These are phyloP conservation scores for Barnettozyma salicaria DNA, from an alignment of 805 yeast species.

Conservation along the genomic window DNA sequence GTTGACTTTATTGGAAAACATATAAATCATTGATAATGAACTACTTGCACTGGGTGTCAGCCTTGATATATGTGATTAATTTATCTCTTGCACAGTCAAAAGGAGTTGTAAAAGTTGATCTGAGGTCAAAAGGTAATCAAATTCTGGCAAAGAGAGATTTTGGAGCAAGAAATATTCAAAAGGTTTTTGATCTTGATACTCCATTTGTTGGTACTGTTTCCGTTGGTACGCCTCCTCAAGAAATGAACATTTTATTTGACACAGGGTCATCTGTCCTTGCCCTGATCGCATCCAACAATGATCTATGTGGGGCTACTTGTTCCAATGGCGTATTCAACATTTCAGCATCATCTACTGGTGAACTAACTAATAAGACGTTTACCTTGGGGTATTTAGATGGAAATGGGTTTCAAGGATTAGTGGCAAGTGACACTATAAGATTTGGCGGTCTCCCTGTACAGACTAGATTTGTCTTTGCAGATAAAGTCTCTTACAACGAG, in stretches of 20 bases:
- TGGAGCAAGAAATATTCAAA: not conserved
- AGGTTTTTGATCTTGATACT: not conserved
- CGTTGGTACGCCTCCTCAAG: constrained; percentile 18
- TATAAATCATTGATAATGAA: too few species aligned
- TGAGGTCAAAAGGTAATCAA: too few species aligned
- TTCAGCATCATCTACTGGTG: constrained; percentile 6
- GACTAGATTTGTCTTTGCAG: constrained; percentile 4
- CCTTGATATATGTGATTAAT: too few species aligned
- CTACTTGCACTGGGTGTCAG: too few species aligned
- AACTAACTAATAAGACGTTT: constrained; percentile 4
- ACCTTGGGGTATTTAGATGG: constrained; percentile 12
- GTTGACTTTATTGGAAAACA: too few species aligned
- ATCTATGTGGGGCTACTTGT: constrained; percentile 5
- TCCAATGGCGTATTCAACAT: constrained; percentile 1
- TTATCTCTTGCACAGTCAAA: constrained; percentile 1
- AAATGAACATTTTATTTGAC: constrained; percentile 12
- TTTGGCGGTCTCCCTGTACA: constrained; percentile 9
- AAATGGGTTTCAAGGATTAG: constrained; percentile 3
- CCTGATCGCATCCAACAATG: constrained; percentile 3
- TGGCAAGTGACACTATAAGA: constrained; percentile 10
- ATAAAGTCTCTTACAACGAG: constrained; percentile 3
- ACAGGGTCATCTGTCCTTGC: constrained; percentile 17
- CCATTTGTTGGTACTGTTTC: constrained; percentile 4
- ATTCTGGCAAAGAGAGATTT: too few species aligned
- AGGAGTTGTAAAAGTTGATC: not conserved